Conservation (phyloP, 257 asterid genomes). For the Vinca minor region DNA sequence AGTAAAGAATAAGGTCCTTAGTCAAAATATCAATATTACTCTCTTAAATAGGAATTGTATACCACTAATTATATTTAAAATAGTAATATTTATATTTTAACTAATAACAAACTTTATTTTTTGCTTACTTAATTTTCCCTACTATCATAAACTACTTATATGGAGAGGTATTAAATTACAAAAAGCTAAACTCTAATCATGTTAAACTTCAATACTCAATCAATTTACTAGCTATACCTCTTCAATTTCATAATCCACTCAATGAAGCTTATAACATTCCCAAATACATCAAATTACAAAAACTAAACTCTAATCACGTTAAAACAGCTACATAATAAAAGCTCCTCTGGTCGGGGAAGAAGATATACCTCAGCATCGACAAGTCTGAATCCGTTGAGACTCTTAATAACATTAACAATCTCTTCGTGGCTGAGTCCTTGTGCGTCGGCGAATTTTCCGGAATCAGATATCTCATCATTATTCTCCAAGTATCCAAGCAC, state of each 20-base stretch:
- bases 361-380: constrained; percentile 60
- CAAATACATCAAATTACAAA: neutral
- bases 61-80: too few species aligned
- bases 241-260: neutral
- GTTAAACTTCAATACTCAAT: neutral
- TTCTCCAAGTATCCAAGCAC: constrained; percentile 52
- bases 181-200: too few species aligned
- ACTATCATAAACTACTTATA: too few species aligned
- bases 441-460: constrained; percentile 62
- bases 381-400: constrained; percentile 67
- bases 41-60: too few species aligned
- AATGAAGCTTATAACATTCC: neutral
- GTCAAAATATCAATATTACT: neutral
- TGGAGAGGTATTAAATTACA: too few species aligned
- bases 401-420: constrained; percentile 66
- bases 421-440: constrained; percentile 70
- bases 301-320: neutral
- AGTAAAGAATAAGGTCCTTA: too few species aligned
- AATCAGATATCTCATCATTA: constrained; percentile 55
- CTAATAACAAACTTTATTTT: too few species aligned
- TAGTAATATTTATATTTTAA: too few species aligned
- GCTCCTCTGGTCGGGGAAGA: neutral
- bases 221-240: neutral
- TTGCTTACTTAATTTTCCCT: too few species aligned
- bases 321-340: neutral